A percentile compares a stretch with the other conserved stretches of the same genome.
Evolutionary conservation across 2,329 filamentous ascomycete genomes (phyloP).

Genomic region (Boeremia exigua): DNA sequence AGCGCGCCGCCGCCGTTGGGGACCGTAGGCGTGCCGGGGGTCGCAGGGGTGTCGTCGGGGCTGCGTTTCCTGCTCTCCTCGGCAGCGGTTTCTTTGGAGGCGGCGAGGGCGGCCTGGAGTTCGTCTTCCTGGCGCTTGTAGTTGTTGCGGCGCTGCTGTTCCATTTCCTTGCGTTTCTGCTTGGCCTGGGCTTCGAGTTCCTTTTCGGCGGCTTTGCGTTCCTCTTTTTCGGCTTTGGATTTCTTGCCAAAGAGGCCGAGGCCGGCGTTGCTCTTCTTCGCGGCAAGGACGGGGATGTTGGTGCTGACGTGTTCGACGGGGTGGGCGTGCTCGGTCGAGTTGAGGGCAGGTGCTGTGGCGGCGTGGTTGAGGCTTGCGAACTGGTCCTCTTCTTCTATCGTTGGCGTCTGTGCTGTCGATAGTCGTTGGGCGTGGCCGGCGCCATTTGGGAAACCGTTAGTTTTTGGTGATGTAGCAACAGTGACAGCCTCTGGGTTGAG

Average conservation of each 20-base stretch:
- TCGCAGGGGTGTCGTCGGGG: constrained; percentile 7
- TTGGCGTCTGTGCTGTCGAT: constrained; percentile 49
- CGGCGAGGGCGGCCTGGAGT: constrained; percentile 67
- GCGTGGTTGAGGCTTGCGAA: constrained; percentile 70
- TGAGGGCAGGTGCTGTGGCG: constrained; percentile 63
- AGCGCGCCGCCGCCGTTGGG: constrained; percentile 50
- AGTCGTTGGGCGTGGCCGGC: constrained; percentile 38
- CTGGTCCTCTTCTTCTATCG: constrained; percentile 52
- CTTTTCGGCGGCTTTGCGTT: constrained; percentile 65
- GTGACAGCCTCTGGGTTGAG: constrained; percentile 63
- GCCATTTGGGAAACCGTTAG: constrained; percentile 49
- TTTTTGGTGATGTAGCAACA: constrained; percentile 58
- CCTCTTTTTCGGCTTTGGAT: constrained; percentile 70
- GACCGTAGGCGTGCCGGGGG: constrained; percentile 16
- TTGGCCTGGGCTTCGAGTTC: constrained; percentile 55
- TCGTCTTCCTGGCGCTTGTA: constrained; percentile 68
- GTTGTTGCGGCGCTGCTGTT: constrained; percentile 60
- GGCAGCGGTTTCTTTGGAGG: constrained; percentile 67
- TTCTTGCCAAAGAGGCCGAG: constrained; percentile 56
- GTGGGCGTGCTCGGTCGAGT: constrained; percentile 36
- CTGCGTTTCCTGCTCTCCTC: constrained; percentile 49
- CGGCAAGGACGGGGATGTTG: constrained; percentile 43
- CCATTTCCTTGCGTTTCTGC: constrained; percentile 57
- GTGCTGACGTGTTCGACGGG: constrained; percentile 43
- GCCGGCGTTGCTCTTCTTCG: constrained; percentile 40